Evolutionary conservation across 78 protist species (phyloP).

Genomic region (Dictyostelium purpureum): DNA sequence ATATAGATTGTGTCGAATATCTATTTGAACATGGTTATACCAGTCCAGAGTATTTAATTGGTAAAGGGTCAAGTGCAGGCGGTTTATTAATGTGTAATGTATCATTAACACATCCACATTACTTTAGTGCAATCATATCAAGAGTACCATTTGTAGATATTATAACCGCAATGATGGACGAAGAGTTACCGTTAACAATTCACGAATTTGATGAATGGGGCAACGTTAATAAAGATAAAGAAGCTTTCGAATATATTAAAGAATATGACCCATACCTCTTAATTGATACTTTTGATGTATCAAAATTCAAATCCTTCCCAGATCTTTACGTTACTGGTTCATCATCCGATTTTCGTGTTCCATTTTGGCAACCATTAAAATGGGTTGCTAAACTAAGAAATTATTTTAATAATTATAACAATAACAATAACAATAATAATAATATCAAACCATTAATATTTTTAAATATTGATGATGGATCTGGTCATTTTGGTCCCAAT

Average conservation of each 20-base stretch:
- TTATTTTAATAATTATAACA: background rate
- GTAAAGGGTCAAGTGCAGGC: slow-evolving; percentile 74
- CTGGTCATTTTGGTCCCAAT: slow-evolving; percentile 63
- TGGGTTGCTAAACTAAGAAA: slow-evolving; percentile 73
- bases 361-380: slow-evolving; percentile 73
- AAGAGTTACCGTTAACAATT: slow-evolving; percentile 79
- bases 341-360: slow-evolving; percentile 69
- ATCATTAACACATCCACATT: slow-evolving; percentile 27
- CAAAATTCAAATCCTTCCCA: slow-evolving; percentile 14
- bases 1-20: slow-evolving; percentile 73
- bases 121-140: slow-evolving; percentile 52
- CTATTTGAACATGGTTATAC: slow-evolving; percentile 9
- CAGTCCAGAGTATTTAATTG: slow-evolving; percentile 13
- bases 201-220: slow-evolving; percentile 94
- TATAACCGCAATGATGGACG: slow-evolving; percentile 76
- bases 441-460: background rate
- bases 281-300: background rate
- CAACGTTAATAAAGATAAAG: slow-evolving; percentile 40
- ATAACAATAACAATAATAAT: background rate
- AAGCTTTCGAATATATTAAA: slow-evolving; percentile 64
- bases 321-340: slow-evolving; percentile 68
- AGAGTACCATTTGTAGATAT: slow-evolving; percentile 83
- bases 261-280: slow-evolving; percentile 79
- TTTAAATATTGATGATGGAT: slow-evolving; percentile 10
- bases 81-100: slow-evolving; percentile 77